Evolutionary conservation across 371 early-diverging fungal genomes (phyloP).

Genomic region (Lichtheimia hyalospora): DNA sequence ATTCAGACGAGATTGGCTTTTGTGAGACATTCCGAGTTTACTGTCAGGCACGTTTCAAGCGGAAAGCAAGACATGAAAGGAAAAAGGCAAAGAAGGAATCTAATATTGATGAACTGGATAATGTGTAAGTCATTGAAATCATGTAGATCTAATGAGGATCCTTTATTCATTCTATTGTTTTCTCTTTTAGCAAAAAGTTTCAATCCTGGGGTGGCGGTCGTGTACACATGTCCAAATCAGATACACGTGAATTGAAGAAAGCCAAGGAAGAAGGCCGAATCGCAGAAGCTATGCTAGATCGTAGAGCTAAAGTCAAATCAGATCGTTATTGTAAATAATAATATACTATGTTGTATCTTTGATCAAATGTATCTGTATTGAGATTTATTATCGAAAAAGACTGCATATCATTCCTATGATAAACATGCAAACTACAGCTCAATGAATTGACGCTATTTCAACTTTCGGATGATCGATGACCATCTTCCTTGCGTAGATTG

Average conservation of each 20-base stretch:
- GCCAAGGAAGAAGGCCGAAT: slow-evolving; percentile 76
- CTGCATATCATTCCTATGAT: no score
- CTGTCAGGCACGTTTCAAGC: slow-evolving; percentile 67
- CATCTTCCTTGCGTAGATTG: no score
- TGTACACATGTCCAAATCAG: slow-evolving; percentile 48
- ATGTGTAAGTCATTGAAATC: slow-evolving; percentile 33
- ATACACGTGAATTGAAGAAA: slow-evolving; percentile 51
- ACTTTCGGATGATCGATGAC: no score
- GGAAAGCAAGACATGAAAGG: slow-evolving; percentile 37
- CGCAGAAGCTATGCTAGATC: slow-evolving; percentile 78
- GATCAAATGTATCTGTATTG: no score
- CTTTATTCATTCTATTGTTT: slow-evolving; percentile 5
- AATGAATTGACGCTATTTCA: no score
- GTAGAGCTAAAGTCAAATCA: slow-evolving; percentile 78
- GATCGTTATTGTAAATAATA: slow-evolving; percentile 83
- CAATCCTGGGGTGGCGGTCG: slow-evolving; percentile 71
- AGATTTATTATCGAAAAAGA: no score
- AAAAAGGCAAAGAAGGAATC: slow-evolving; percentile 27
- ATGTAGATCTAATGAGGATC: neutral
- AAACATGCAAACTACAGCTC: no score
- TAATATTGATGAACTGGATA: slow-evolving; percentile 29
- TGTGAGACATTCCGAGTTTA: slow-evolving; percentile 71
- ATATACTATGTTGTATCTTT: no score
- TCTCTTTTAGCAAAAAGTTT: slow-evolving; percentile 54
- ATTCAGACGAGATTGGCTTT: slow-evolving; percentile 73